A percentile compares a stretch with the other conserved stretches of the same genome.
Conservation (phyloP, 208 protist species). For the Crithidia mellificae region DNA sequence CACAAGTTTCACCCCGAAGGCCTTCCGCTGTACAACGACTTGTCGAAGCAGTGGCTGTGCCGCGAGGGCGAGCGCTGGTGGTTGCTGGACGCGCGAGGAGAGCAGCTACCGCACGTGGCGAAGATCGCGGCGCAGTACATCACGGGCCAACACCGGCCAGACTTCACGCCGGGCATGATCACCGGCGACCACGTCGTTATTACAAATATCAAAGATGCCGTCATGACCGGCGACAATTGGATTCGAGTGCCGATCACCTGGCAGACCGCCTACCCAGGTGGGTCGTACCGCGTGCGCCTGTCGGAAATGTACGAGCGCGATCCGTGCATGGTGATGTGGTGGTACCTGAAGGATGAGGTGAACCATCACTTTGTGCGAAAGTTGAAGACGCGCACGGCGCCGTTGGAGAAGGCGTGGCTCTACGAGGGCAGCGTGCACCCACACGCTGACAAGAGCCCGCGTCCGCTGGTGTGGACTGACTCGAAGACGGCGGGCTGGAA, state of each 20-base stretch:
- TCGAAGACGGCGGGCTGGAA: conserved; percentile 51
- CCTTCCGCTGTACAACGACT: conserved; percentile 87
- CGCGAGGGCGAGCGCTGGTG: conserved; percentile 91
- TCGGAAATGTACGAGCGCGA: conserved; percentile 93
- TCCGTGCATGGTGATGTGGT: conserved; percentile 94
- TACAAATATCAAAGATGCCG: conserved; percentile 89
- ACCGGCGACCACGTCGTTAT: conserved; percentile 91
- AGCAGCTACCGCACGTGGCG: conserved; percentile 86
- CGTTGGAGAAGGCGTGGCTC: conserved; percentile 92
- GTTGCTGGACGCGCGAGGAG: conserved; percentile 85
- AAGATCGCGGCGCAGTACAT: conserved; percentile 87
- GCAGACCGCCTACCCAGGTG: conserved; percentile 90
- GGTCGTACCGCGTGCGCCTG: conserved; percentile 89
- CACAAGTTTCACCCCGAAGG: conserved; percentile 90
- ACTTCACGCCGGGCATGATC: conserved; percentile 91
- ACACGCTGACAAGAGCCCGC: conserved; percentile 83
- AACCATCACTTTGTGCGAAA: conserved; percentile 91
- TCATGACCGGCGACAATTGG: conserved; percentile 91
- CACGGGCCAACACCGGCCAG: conserved; percentile 85
- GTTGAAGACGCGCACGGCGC: conserved; percentile 86
- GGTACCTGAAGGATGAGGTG: conserved; percentile 90
- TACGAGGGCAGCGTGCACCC: conserved; percentile 90
- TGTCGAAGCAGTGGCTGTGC: conserved; percentile 91
- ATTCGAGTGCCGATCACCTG: conserved; percentile 91
- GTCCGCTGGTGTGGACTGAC: conserved; percentile 84